A percentile compares a stretch with the other conserved stretches of the same genome.
phyloP scores from a whole-genome alignment of 164 flowering plant genomes.

The Nymphaea colorata region DNA sequence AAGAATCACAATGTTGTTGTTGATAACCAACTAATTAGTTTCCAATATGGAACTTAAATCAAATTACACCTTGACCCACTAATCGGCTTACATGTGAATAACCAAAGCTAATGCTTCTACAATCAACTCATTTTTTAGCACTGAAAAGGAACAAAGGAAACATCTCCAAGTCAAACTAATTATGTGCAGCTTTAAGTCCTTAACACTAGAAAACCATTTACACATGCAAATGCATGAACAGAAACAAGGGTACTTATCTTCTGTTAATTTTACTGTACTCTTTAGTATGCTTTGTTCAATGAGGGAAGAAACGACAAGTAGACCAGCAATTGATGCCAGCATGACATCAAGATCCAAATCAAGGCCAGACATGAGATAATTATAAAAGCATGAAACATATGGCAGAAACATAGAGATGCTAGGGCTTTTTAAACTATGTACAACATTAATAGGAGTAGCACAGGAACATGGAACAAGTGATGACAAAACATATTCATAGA shows the following conservation, averaged over 20 bases:
- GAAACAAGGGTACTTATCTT: constrained; percentile 24
- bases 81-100: no score
- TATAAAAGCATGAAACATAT: constrained; percentile 27
- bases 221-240: no score
- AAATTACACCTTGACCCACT: no score
- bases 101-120: no score
- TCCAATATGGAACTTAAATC: no score
- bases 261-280: constrained; percentile 18
- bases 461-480: constrained; percentile 29
- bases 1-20: no score
- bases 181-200: no score
- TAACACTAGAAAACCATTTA: neutral
- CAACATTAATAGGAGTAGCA: constrained; percentile 62
- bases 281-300: constrained; percentile 22
- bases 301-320: constrained; percentile 36
- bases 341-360: constrained; percentile 28
- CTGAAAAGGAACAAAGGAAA: no score
- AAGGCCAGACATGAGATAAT: constrained; percentile 43
- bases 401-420: constrained; percentile 53
- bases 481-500: no score
- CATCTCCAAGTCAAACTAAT: no score
- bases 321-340: constrained; percentile 43
- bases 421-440: constrained; percentile 83
- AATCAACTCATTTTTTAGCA: no score
- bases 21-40: no score